Base-by-base conservation (phyloP, 192 early-diverging fungal genomes). In the Helicostylum pulchrum region DNA sequence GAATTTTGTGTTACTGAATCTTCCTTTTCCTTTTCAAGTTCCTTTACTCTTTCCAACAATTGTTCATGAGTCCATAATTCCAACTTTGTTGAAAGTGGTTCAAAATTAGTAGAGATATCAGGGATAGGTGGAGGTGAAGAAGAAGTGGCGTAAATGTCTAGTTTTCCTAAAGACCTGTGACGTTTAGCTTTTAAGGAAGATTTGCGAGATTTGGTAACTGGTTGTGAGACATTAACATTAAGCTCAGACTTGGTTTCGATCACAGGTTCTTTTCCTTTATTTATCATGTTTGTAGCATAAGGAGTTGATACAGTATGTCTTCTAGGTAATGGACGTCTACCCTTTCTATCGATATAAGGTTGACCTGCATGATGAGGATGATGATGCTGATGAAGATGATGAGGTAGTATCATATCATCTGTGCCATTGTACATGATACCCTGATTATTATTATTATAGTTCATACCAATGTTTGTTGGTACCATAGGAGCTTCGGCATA, bases 281-380 rank as follows among this genome's bases (percentile, higher is more conserved):
- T 39, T 7, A 17, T 51, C 4, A 52, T 17, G 23, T 49, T 51
- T 21, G 61, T 21, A 34, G 48, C 43, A 61, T 68, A 68, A 42
- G 66, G 66, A 5, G 66, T 68, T 49, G 66, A 61, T 0, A 68
- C 66, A 9, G 66, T 68, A 42, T 68, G 66, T 51, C 66, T 58
- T 19, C 66, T 48, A 47, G 66, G 66, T 45, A 68, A 51, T 15
- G 48, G 61, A 7, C 48, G 61, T 17, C 48, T 39, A 15, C 61
- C 48, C 30, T 39, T 51, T 51, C 61, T 50, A 26, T 39, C 47
- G 19, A 39, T 39, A 39, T 39, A 39, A 39, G 36, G 36, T 39
- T 39, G 36, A 0, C 5, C 36, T 39, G 36, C 36, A 6, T 9
- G 36, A 39, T 9, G 36, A 39, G 1, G 36, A 36, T 36, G 34